A percentile compares a stretch with the other conserved stretches of the same genome.
Conservation (phyloP, 164 flowering plant genomes). For the Protea cynaroides region DNA sequence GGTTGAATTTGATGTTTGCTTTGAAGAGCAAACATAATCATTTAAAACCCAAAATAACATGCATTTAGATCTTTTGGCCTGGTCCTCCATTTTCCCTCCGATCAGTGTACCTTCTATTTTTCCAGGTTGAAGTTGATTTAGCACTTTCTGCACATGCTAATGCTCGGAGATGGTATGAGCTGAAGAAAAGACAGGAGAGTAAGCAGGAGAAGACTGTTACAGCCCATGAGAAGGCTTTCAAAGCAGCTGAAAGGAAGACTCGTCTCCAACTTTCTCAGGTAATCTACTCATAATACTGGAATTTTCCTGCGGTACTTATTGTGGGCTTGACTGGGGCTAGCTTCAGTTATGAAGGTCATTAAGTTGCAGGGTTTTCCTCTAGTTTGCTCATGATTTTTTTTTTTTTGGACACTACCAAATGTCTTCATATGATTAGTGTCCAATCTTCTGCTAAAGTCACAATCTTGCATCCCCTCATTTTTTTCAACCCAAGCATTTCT, state of each 20-base stretch:
- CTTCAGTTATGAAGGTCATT: not conserved
- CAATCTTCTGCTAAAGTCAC: no score
- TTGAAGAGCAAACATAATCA: not conserved
- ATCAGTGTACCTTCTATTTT: not conserved
- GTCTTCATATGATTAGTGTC: no score
- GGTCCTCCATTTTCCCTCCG: not conserved
- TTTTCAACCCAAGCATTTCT: no score
- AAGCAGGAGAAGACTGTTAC: constrained; percentile 90
- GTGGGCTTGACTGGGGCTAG: no score
- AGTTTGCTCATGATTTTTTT: no score
- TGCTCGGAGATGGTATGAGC: constrained; percentile 91
- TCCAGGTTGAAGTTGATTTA: constrained; percentile 93
- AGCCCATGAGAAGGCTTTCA: constrained; percentile 93
- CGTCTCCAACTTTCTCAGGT: constrained; percentile 90
- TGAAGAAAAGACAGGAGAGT: constrained; percentile 82
- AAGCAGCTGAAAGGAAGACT: constrained; percentile 97
- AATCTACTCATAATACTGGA: not conserved
- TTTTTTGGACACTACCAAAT: no score
- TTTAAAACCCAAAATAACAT: not conserved
- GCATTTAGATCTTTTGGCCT: not conserved
- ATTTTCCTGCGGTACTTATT: no score
- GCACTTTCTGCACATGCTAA: constrained; percentile 94
- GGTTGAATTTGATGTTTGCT: not conserved
- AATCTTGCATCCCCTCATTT: no score
- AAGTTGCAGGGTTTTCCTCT: not conserved